Percentiles rank a stretch among this genome's conserved stretches.
phyloP scores from a whole-genome alignment of 345 rosid genomes.

The Camelina neglecta region DNA sequence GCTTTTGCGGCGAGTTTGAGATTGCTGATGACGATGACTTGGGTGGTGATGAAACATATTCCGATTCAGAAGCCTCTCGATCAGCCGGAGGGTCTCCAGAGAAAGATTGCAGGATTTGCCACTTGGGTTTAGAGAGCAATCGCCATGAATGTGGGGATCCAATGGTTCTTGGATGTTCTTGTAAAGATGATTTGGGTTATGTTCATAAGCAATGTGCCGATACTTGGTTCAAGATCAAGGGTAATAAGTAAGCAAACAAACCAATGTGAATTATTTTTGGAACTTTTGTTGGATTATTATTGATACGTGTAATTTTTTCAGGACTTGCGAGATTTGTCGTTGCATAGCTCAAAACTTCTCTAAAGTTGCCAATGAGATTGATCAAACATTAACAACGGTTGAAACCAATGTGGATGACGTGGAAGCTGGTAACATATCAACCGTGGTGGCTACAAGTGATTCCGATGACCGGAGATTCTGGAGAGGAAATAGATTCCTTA shows the following conservation, averaged over 20 bases:
- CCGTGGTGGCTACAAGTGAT: constrained; percentile 27
- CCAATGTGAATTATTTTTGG: not conserved
- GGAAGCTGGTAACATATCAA: constrained; percentile 42
- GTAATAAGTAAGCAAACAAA: constrained; percentile 66
- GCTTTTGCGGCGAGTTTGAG: constrained; percentile 48
- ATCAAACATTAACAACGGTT: constrained; percentile 7
- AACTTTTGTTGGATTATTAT: not conserved
- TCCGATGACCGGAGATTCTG: constrained; percentile 73
- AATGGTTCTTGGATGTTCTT: constrained; percentile 90
- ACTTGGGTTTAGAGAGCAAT: constrained; percentile 81
- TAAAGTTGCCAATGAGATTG: constrained; percentile 43
- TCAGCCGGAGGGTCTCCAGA: constrained; percentile 32
- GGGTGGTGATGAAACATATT: not conserved
- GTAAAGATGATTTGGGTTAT: constrained; percentile 92
- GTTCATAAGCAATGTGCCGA: constrained; percentile 97
- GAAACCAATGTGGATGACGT: constrained; percentile 38
- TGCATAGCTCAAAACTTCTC: constrained; percentile 74
- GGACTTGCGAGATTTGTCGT: constrained; percentile 96
- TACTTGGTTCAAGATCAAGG: constrained; percentile 96
- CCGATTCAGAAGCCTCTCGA: constrained; percentile 24
- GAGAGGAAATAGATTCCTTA: constrained; percentile 66
- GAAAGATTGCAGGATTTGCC: constrained; percentile 90
- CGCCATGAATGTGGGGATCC: constrained; percentile 59
- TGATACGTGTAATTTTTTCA: constrained; percentile 32
- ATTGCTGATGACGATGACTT: constrained; percentile 34